Evolutionary conservation across 768 basidiomycete genomes (phyloP).

Genomic region (Roridomyces roridus): DNA sequence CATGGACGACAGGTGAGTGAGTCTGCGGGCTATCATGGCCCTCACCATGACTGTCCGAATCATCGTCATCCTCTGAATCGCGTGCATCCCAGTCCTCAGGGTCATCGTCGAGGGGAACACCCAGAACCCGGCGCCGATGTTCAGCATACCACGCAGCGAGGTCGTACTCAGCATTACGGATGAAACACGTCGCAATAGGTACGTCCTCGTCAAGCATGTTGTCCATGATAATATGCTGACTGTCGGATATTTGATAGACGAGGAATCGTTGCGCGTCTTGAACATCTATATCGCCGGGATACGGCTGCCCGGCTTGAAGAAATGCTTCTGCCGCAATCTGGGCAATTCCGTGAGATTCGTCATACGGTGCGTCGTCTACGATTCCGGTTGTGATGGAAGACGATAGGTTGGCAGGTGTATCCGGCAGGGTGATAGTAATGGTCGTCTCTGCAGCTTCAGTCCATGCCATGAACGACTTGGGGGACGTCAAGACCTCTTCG

Average conservation of each 20-base stretch:
- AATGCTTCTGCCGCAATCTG: not conserved
- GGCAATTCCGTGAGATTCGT: not conserved
- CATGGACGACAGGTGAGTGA: not conserved
- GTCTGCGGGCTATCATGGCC: not conserved
- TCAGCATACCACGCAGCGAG: not conserved
- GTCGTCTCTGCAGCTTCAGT: not conserved
- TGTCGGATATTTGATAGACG: not conserved
- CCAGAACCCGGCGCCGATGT: not conserved
- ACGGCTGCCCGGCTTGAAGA: not conserved
- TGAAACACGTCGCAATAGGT: not conserved
- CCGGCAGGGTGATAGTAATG: not conserved
- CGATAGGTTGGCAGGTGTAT: not conserved
- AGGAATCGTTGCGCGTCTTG: not conserved
- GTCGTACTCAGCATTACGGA: not conserved
- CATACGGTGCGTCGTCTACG: not conserved
- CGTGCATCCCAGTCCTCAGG: not conserved
- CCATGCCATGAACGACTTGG: conserved; percentile 5
- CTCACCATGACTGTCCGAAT: not conserved
- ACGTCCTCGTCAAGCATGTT: not conserved
- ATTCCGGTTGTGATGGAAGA: not conserved
- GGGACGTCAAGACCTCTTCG: conserved; percentile 2
- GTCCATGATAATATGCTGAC: not conserved
- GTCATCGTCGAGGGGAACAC: not conserved
- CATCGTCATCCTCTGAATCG: not conserved
- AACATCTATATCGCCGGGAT: not conserved